Evolutionary conservation across 179 eudicot species (phyloP).

Genomic region (Gypsophila paniculata): DNA sequence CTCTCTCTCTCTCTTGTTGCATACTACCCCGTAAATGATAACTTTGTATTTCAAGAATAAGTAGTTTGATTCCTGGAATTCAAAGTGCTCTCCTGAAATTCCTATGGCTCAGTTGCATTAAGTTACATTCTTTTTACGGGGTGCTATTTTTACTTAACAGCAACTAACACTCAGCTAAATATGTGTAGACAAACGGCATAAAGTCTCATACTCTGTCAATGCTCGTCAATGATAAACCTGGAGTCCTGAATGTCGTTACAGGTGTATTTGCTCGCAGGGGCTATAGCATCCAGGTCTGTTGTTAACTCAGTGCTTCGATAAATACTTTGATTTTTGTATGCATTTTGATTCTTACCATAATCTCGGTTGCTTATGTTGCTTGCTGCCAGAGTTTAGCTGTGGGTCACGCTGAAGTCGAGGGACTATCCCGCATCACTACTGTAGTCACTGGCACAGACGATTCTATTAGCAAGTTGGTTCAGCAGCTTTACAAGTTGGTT

Average conservation of each 20-base stretch:
- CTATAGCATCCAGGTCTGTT: conserved; percentile 71
- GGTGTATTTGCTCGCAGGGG: conserved; percentile 93
- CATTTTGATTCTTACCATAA: conserved; percentile 2
- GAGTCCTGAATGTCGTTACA: conserved; percentile 80
- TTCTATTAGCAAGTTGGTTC: conserved; percentile 64
- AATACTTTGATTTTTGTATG: neutral
- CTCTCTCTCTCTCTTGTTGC: neutral
- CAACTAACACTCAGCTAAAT: conserved; percentile 19
- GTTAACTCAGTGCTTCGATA: conserved; percentile 2
- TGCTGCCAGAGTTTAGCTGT: conserved; percentile 78
- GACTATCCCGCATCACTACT: conserved; percentile 79
- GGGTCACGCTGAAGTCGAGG: conserved; percentile 76
- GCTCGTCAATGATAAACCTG: conserved; percentile 82
- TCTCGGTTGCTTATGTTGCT: conserved; percentile 7
- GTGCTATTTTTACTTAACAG: neutral
- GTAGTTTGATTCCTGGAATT: neutral
- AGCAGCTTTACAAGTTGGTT: conserved; percentile 71
- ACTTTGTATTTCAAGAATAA: neutral
- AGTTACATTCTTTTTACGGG: neutral
- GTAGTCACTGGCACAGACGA: conserved; percentile 93
- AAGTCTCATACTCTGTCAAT: conserved; percentile 84
- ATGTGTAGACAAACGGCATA: conserved; percentile 61
- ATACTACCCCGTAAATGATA: neutral
- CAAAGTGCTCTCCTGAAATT: neutral
- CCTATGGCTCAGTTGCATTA: neutral